Evolutionary conservation across 768 basidiomycete genomes (phyloP).

Genomic region (Auricularia auricula-judae): DNA sequence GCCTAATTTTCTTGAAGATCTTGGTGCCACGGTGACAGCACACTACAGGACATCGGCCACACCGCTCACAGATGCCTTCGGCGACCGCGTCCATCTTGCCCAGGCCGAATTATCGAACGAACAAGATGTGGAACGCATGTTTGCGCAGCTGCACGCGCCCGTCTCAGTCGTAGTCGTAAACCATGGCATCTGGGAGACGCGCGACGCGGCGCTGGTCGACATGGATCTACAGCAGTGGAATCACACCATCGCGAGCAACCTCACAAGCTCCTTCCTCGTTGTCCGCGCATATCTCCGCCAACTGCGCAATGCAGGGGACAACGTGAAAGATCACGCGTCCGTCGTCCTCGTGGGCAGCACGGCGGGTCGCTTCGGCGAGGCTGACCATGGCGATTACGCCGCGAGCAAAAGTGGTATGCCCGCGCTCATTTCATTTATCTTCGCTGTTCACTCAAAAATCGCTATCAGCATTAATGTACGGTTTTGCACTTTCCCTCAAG

Average conservation of each 20-base stretch:
- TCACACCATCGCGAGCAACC: slow-evolving; percentile 45
- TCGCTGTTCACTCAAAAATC: background rate
- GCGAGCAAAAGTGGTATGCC: slow-evolving; percentile 54
- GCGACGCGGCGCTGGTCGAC: slow-evolving; percentile 38
- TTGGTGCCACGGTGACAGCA: slow-evolving; percentile 60
- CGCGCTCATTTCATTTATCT: background rate
- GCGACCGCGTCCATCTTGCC: slow-evolving; percentile 22
- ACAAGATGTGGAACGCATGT: slow-evolving; percentile 38
- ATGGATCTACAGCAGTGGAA: slow-evolving; percentile 60
- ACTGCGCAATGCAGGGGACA: slow-evolving; percentile 27
- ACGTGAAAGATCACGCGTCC: slow-evolving; percentile 42
- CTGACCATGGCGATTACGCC: slow-evolving; percentile 55
- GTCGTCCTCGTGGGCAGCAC: slow-evolving; percentile 62
- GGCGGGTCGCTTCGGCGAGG: slow-evolving; percentile 64
- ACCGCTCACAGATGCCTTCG: slow-evolving; percentile 28
- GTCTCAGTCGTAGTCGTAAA: slow-evolving; percentile 52
- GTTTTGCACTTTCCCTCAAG: slow-evolving; percentile 54
- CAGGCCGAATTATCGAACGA: slow-evolving; percentile 56
- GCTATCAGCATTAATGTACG: slow-evolving; percentile 56
- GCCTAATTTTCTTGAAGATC: slow-evolving; percentile 30
- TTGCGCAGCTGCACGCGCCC: slow-evolving; percentile 25
- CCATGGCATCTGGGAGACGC: slow-evolving; percentile 42
- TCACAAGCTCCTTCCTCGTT: slow-evolving; percentile 59
- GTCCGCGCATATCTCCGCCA: slow-evolving; percentile 46
- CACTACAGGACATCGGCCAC: slow-evolving; percentile 52